Evolutionary conservation across 2,329 filamentous ascomycete species (phyloP), one percentile per base, ranked within the genome.

Genomic region (Bretziella fagacearum): DNA sequence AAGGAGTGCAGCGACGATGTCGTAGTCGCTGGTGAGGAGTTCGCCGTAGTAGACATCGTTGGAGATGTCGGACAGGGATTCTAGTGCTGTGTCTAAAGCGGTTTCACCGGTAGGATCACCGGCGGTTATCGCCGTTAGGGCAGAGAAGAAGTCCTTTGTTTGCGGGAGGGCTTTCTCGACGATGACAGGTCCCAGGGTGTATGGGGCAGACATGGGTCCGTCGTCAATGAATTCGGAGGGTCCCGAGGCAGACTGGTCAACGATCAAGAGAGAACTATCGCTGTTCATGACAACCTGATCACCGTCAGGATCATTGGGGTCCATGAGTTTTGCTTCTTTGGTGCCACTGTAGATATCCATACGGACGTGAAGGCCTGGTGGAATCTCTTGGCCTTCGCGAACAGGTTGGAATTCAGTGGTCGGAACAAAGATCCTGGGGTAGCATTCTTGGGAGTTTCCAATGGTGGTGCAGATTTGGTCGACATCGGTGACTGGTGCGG

Each of bases 21-120:
- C 66, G 2, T 63, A 55, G 53, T 78, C 70, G 56, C 75, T 70
- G 18, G 69, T 65, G 49, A 81, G 68, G 57, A 78, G 73, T 15
- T 77, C 63, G 7, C 78, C 78, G 58, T 80, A 82, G 62, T 79
- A 81, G 52, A 81, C 74, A 58, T 81, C 78, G 58, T 81, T 77
- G 0, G 77, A 71, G 23, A 80, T 62, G 5, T 81, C 77, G 51
- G 71, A 66, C n/a, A 82, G 66, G 27, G 65, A 65, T 27, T 71
- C 67, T 6, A 82, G 64, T 0, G 72, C 71, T 8, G 62, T 61
- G 33, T 71, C 67, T 11, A 74, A 62, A 2, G 56, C 58, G 46
- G 60, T 53, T 13, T 59, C 57, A 33, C 54, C 53, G 5, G 55
- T 54, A 17, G 52, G 54, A n/a, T 65, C 63, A 40, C 59, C 64